Percentiles rank a stretch among this genome's conserved stretches.
Evolutionary conservation across 768 basidiomycete species (phyloP).

Genomic region (Gloeostereum incarnatum): DNA sequence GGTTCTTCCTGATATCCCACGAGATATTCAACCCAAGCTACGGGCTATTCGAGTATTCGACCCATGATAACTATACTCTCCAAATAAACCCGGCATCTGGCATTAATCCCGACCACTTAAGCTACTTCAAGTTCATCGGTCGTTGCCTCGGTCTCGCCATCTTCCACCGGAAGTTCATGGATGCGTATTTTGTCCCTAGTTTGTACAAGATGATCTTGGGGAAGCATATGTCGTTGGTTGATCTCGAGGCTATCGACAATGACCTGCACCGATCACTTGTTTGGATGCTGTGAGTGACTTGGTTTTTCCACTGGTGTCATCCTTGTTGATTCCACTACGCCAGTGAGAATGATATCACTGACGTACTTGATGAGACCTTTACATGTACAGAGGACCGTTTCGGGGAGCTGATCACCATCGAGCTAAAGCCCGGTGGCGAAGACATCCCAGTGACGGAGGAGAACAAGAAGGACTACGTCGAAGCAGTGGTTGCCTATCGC

Average conservation of each 20-base stretch:
- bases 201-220: conserved; percentile 74
- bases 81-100: conserved; percentile 73
- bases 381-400: conserved; percentile 66
- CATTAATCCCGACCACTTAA: conserved; percentile 69
- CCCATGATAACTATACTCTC: conserved; percentile 73
- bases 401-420: conserved; percentile 60
- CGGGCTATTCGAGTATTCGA: conserved; percentile 75
- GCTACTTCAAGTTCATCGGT: conserved; percentile 79
- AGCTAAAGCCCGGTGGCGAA: conserved; percentile 55
- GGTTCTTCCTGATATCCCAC: conserved; percentile 81
- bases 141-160: conserved; percentile 65
- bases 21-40: conserved; percentile 80
- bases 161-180: conserved; percentile 72
- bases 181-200: conserved; percentile 71
- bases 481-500: conserved; percentile 73
- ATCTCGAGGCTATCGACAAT: conserved; percentile 63
- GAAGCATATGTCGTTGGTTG: conserved; percentile 49
- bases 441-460: conserved; percentile 57
- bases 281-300: conserved; percentile 61
- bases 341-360: conserved; percentile 72
- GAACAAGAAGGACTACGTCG: conserved; percentile 75
- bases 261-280: conserved; percentile 59
- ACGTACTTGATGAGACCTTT: conserved; percentile 67
- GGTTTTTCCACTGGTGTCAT: not conserved
- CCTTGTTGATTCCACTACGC: conserved; percentile 1